These are phyloP conservation scores for Elaeagnus macrophylla DNA, from an alignment of 306 rosid species.

Conservation along the genomic window DNA sequence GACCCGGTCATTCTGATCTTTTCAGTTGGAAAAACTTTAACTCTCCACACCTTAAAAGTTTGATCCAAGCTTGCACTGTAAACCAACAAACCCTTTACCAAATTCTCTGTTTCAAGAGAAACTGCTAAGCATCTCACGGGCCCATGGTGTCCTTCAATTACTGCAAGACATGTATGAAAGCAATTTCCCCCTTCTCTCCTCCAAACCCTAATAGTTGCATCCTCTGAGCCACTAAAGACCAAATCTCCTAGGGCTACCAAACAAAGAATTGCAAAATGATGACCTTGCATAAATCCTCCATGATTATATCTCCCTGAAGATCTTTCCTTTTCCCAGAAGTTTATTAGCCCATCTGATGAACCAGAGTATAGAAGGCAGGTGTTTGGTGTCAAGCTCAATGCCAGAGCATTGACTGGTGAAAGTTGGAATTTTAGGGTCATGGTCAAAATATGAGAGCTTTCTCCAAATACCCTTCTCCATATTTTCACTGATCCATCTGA, in stretches of 20 bases:
- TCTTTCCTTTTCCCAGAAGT: constrained; percentile 48
- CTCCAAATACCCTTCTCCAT: constrained; percentile 51
- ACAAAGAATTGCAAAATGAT: constrained; percentile 40
- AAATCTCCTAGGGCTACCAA: constrained; percentile 34
- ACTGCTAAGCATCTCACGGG: constrained; percentile 49
- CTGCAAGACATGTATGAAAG: constrained; percentile 35
- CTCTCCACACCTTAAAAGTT: constrained; percentile 49
- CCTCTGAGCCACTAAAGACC: constrained; percentile 39
- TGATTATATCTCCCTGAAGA: constrained; percentile 39
- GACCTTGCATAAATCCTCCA: constrained; percentile 49
- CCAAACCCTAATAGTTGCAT: constrained; percentile 44
- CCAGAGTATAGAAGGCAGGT: constrained; percentile 36
- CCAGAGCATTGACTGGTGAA: constrained; percentile 35
- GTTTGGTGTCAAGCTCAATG: constrained; percentile 25
- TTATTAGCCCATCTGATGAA: constrained; percentile 42
- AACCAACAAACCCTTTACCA: constrained; percentile 33
- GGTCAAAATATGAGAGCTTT: constrained; percentile 45
- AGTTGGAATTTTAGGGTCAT: constrained; percentile 45
- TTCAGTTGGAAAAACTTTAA: constrained; percentile 33
- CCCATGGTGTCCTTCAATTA: constrained; percentile 46
- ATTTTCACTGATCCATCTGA: constrained; percentile 48
- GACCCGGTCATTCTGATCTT: constrained; percentile 17
- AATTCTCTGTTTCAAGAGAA: constrained; percentile 29
- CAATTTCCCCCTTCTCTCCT: constrained; percentile 43
- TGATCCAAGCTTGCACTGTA: constrained; percentile 56